Conservation (phyloP, 306 rosid species). For the Pyrus betulifolia region DNA sequence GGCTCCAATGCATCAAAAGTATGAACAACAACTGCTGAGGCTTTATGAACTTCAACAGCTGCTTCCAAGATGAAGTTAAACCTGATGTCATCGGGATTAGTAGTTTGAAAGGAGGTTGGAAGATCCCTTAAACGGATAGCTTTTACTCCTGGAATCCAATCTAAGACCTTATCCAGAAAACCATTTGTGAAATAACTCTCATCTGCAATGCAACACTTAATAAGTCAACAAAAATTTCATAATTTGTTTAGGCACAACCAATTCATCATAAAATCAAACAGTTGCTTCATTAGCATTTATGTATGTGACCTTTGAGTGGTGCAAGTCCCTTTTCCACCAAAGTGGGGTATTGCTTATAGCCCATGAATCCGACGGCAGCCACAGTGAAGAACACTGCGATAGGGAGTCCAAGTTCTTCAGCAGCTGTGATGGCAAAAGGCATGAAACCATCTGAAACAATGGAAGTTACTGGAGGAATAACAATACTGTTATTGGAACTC, state of each 20-base stretch:
- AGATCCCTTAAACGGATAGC: constrained; percentile 1
- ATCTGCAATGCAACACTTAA: not conserved
- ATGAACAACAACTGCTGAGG: constrained; percentile 6
- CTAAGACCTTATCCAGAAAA: not conserved
- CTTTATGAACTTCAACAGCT: not conserved
- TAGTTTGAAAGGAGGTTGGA: not conserved
- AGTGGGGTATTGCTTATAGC: not conserved
- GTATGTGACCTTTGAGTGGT: constrained; percentile 5
- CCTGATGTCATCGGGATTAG: not conserved
- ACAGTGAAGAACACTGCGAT: not conserved
- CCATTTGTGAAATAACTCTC: not conserved
- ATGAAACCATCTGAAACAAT: constrained; percentile 2
- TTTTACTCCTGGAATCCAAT: not conserved
- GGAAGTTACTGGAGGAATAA: not conserved
- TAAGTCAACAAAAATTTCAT: not conserved
- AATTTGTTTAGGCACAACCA: not conserved
- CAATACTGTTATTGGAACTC: no score
- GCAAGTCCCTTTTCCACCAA: constrained; percentile 5
- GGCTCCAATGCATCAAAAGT: constrained; percentile 6
- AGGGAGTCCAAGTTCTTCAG: not conserved
- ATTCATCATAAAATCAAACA: not conserved
- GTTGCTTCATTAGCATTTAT: not conserved
- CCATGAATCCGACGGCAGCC: constrained; percentile 1
- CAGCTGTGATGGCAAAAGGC: not conserved
- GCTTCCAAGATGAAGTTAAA: not conserved